Evolutionary conservation across 257 asterid species (phyloP), one percentile per base, ranked within the genome.

Genomic region (Solanum sparsipilum): DNA sequence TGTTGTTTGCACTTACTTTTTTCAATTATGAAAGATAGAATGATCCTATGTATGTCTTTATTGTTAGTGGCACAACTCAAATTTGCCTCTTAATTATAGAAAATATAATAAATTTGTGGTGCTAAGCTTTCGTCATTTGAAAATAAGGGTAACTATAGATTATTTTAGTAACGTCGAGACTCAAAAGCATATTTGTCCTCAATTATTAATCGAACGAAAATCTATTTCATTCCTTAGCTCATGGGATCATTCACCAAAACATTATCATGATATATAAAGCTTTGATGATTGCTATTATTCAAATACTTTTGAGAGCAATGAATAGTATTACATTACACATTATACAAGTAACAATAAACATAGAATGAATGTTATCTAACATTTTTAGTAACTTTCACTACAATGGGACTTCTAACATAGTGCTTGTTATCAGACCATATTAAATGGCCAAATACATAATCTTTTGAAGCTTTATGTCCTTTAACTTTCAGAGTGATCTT

Each of bases 371-470:
- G 18, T 15, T 48, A 46, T 25, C 70, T 8, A 82, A 48, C 20
- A 82, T 46, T 82, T 2, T 82, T 82, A 44, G 46, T 27, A 82
- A 34, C 86, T 81, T 92, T 94, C 76, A 94, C 98, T 27, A 94
- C 97, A 89, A 97, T 93, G 32, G 97, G 97, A 96, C 98, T 97
- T 86, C 96, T 93, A 2, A 94, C 99, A 86, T 89, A 89, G 76
- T 97, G 99, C 65, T 89, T 93, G 48, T 96, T 94, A 93, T 97
- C 99, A 71, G 95, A 93, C 99, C 99, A 96, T 74, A 34, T 92
- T 92, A 96, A 88, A 91, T 91, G 91, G 1, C 99, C 98, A 90
- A 96, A 96, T 32, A 92, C 98, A 91, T 95, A 96, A 20, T 93
- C 91, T 73, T 56, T 70, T 23, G 87, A 82, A 25, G 86, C 94